These are phyloP conservation scores for Xylariomycetidae sp. DNA, from an alignment of 2,329 filamentous ascomycete genomes.

Conservation along the genomic window DNA sequence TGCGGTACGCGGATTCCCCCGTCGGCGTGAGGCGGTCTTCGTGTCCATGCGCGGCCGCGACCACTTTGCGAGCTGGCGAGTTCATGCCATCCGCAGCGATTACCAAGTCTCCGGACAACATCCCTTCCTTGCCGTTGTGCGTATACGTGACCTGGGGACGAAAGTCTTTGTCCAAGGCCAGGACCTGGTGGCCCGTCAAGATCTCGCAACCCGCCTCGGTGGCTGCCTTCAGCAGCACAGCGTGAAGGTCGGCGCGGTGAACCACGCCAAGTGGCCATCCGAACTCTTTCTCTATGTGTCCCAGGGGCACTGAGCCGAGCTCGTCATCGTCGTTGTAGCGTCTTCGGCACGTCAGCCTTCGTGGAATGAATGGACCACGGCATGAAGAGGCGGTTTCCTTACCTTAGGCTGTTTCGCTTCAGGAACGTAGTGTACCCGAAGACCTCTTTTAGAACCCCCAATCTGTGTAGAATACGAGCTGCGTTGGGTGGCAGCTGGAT, in stretches of 20 bases:
- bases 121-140: constrained; percentile 6
- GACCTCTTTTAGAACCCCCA: constrained; percentile 21
- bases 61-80: constrained; percentile 35
- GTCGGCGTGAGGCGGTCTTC: constrained; percentile 39
- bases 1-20: constrained; percentile 47
- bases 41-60: constrained; percentile 31
- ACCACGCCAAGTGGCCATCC: constrained; percentile 19
- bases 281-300: constrained; percentile 12
- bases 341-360: too few relatives aligned
- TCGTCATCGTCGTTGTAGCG: constrained; percentile 20
- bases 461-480: constrained; percentile 22
- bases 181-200: constrained; percentile 16
- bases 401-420: constrained; percentile 25
- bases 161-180: constrained; percentile 19
- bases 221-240: constrained; percentile 15
- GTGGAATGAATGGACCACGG: neutral
- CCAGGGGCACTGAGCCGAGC: constrained; percentile 14
- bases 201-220: constrained; percentile 13
- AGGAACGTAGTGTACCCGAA: constrained; percentile 15
- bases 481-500: constrained; percentile 33
- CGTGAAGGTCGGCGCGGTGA: constrained; percentile 21
- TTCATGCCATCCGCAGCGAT: constrained; percentile 51
- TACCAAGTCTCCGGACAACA: constrained; percentile 41
- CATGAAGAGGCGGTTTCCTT: constrained; percentile 2
- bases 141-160: constrained; percentile 15